These are phyloP conservation scores for Tolypocladium cylindrosporum DNA, from an alignment of 2,329 filamentous ascomycete genomes.

Conservation along the genomic window DNA sequence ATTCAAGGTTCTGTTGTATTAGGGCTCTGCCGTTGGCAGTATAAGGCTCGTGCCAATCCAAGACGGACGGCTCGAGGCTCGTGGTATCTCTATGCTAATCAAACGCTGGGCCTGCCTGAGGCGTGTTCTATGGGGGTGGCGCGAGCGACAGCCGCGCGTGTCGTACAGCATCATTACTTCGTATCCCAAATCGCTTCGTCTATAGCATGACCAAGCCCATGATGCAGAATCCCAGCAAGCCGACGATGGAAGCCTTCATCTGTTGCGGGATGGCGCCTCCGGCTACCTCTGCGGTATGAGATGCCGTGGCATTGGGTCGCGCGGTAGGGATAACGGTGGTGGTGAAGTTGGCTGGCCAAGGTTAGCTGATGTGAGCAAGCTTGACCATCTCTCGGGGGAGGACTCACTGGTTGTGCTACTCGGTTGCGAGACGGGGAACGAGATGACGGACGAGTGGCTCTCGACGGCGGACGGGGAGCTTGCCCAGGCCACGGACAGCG, in stretches of 20 bases:
- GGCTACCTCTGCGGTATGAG: conserved; percentile 15
- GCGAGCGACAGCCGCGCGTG: conserved; percentile 1
- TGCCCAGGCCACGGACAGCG: conserved; percentile 1
- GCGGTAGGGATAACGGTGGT: conserved; percentile 4
- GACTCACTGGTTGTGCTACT: conserved; percentile 1
- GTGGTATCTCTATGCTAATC: conserved; percentile 6
- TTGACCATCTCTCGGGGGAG: neutral
- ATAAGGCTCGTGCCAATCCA: neutral
- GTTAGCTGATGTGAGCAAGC: conserved; percentile 1
- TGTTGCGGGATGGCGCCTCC: conserved; percentile 21
- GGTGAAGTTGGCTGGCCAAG: conserved; percentile 3
- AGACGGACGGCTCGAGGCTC: neutral
- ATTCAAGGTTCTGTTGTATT: neutral
- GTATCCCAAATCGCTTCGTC: neutral
- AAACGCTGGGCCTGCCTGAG: conserved; percentile 5
- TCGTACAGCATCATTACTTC: conserved; percentile 5
- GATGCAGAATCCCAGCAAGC: conserved; percentile 26
- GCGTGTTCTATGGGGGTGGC: conserved; percentile 1
- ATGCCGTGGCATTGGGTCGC: conserved; percentile 15
- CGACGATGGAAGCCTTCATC: conserved; percentile 22
- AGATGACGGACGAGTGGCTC: neutral
- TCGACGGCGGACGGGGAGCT: neutral
- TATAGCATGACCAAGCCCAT: conserved; percentile 25
- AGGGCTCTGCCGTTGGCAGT: neutral
- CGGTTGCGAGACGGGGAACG: neutral